Evolutionary conservation across 2,329 filamentous ascomycete genomes (phyloP).

Genomic region (Juglanconis sp.): DNA sequence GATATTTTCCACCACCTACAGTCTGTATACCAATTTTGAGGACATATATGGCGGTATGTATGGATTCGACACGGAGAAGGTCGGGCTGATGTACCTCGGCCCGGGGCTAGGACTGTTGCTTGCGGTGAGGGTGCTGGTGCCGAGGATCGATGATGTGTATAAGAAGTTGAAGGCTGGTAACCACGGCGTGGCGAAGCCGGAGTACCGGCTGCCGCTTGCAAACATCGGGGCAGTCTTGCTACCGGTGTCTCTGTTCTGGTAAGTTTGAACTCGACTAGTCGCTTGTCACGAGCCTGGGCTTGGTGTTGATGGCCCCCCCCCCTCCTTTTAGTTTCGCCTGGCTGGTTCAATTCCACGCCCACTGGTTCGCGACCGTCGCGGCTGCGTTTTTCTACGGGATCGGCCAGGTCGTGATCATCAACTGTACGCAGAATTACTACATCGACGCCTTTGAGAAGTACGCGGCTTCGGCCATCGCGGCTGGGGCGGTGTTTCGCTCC

Average conservation of each 20-base stretch:
- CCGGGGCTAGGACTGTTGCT: slow-evolving; percentile 9
- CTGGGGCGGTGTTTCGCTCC: slow-evolving; percentile 25
- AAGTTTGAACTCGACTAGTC: neutral
- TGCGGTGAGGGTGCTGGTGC: slow-evolving; percentile 10
- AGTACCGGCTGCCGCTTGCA: slow-evolving; percentile 7
- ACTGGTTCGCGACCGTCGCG: slow-evolving; percentile 40
- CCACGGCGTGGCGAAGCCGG: slow-evolving; percentile 9
- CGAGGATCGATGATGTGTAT: slow-evolving; percentile 14
- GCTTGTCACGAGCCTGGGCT: too few species aligned
- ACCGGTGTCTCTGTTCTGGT: slow-evolving; percentile 37
- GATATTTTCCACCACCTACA: slow-evolving; percentile 12
- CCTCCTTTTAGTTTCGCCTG: slow-evolving; percentile 22
- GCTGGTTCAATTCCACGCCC: slow-evolving; percentile 23
- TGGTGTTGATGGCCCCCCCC: neutral
- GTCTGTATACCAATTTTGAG: slow-evolving; percentile 13
- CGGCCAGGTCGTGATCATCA: slow-evolving; percentile 49
- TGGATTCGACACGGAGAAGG: slow-evolving; percentile 12
- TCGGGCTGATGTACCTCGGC: slow-evolving; percentile 11
- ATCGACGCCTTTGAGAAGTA: slow-evolving; percentile 42
- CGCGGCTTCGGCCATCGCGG: slow-evolving; percentile 38
- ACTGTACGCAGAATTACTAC: slow-evolving; percentile 50
- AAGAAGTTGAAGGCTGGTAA: slow-evolving; percentile 5
- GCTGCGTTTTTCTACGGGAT: slow-evolving; percentile 49
- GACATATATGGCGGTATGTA: slow-evolving; percentile 9
- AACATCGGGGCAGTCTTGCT: slow-evolving; percentile 27